phyloP scores from a whole-genome alignment of 2,329 filamentous ascomycete species.

The Xylaria multiplex region DNA sequence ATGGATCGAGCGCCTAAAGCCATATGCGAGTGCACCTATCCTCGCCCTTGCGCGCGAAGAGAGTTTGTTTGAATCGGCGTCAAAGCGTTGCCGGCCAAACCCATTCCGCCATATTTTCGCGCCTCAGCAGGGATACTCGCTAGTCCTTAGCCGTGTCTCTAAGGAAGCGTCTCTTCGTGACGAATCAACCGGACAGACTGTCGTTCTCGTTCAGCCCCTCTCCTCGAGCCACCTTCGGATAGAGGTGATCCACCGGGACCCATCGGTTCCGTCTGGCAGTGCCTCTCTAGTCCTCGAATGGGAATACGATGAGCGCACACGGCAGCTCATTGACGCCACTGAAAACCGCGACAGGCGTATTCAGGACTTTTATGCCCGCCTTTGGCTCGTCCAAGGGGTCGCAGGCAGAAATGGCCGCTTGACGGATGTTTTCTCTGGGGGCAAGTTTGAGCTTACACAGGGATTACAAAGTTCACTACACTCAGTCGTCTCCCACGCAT shows the following conservation, averaged over 20 bases:
- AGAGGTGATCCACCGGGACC: constrained; percentile 24
- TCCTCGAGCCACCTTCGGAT: constrained; percentile 21
- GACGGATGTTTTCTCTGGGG: constrained; percentile 26
- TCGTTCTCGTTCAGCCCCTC: constrained; percentile 2
- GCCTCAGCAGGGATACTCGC: constrained; percentile 23
- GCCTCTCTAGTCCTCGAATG: constrained; percentile 32
- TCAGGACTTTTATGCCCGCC: constrained; percentile 32
- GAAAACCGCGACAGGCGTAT: constrained; percentile 20
- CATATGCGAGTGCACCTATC: constrained; percentile 14
- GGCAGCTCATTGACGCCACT: constrained; percentile 29
- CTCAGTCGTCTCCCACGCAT: constrained; percentile 95
- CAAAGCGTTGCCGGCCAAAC: constrained; percentile 28
- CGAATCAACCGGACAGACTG: constrained; percentile 17
- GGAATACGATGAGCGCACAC: constrained; percentile 24
- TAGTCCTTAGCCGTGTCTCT: constrained; percentile 6
- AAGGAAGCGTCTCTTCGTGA: constrained; percentile 17
- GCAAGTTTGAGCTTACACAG: constrained; percentile 24
- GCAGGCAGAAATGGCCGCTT: constrained; percentile 14
- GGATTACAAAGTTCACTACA: constrained; percentile 78
- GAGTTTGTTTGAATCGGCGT: constrained; percentile 24
- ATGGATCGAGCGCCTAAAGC: constrained; percentile 23
- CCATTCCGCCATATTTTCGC: constrained; percentile 25
- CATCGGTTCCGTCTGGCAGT: constrained; percentile 15
- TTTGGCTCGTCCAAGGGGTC: constrained; percentile 25
- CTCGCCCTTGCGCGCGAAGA: constrained; percentile 26